Base-by-base conservation (phyloP, 352 stramenopile species). In the Phytophthora ohioensis region DNA sequence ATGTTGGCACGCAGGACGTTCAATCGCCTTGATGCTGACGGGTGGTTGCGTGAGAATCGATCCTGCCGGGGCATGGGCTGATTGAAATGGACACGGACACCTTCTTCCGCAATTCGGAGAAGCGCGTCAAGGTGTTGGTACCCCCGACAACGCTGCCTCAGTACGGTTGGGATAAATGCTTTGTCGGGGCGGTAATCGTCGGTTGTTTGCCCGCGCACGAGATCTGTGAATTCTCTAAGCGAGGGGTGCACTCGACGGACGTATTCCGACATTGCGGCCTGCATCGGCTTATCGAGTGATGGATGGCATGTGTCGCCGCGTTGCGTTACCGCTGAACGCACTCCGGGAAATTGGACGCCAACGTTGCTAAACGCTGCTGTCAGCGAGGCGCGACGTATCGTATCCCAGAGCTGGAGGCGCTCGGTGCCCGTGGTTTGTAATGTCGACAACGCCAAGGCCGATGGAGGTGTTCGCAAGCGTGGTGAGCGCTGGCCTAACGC, bases 101-200 rank as follows among this genome's bases (percentile, higher is more conserved):
- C 32, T 39, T 56, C 31, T 11, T 12, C 3, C n/a, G n/a, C 36
- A 9, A 46, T 53, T 4, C 10, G 8, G 3, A 51, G 2, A 12
- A 49, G 53, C 3, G 1, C 11, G 4, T 48, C 38, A 2, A 47
- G 6, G 15, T 59, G 27, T 30, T 39, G 6, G 30, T 53, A 56
- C 13, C 15, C 9, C 27, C n/a, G 35, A 36, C 34, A 54, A 2
- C n/a, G 30, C 2, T 10, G 3, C 2, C 31, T 13, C 36, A 53
- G 38, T 5, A 31, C 5, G 0, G 6, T 15, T 6, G 48, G 38
- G 5, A 31, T 11, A 3, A 59, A 17, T 0, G 38, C 7, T 43
- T 67, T 67, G 45, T 59, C 59, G 0, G 59, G 59, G 13, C 38
- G 47, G 31, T 59, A 53, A n/a, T 53, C 48, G 31, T 48, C 11